Evolutionary conservation across 441 rosid genomes (phyloP), one percentile per base, ranked within the genome.

Genomic region (Gossypium davidsonii): DNA sequence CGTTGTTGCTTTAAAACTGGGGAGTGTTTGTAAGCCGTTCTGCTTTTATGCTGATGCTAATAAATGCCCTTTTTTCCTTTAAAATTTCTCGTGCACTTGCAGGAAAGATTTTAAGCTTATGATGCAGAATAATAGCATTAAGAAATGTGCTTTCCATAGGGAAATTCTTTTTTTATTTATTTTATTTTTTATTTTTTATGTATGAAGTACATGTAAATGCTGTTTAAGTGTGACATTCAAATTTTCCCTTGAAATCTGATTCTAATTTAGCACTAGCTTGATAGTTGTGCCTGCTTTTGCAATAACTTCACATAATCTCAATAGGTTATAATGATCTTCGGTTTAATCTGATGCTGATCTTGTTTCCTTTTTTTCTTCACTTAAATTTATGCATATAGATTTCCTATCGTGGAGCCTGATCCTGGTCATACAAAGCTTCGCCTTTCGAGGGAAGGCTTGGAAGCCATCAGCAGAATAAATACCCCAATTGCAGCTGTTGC

Each of bases 381-480:
- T 8, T 26, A 73, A 39, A 75, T 81, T 69, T 78, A 46, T 51
- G 12, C 67, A 42, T 82, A 53, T 85, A 95, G 99, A 74, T 91
- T 93, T 85, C 97, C 98, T 20, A 91, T 95, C 34, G 83, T 93
- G 31, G 99, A 93, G 74, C 99, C 99, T 84, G 97, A 90, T 87
- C 97, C 95, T 44, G 91, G 92, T 74, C 99, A 93, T 77, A 95
- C 97, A 39, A 95, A 95, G 87, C 98, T 95, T 70, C 97, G 90
- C 52, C 98, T 95, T 82, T 70, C 97, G 53, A 86, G 85, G 73
- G 94, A 88, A 81, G 99, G 98, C 66, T 83, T 93, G 83, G 97
- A 91, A 83, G 92, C 87, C 67, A 91, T 95, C 72, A 84, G 86
- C 75, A 88, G 90, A 84, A 91, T 95, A 77, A 89, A 89, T 49